Evolutionary conservation across 2,329 filamentous ascomycete genomes (phyloP).

Genomic region (Ascocoryne sarcoides): DNA sequence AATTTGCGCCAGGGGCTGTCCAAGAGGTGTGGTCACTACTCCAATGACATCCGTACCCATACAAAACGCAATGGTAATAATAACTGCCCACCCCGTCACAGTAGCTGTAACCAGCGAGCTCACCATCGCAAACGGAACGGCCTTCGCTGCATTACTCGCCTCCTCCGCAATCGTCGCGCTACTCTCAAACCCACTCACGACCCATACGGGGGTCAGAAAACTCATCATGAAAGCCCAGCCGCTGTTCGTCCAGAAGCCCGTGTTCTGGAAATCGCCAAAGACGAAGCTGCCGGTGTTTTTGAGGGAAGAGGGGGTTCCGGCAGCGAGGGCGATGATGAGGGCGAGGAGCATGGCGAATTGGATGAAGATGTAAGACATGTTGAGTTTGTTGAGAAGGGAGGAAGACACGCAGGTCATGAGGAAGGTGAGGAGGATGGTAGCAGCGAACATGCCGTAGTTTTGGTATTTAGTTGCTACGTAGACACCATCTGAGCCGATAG

Average conservation of each 20-base stretch:
- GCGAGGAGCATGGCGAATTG: constrained; percentile 26
- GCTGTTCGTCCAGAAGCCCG: not conserved
- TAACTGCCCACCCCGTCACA: constrained; percentile 45
- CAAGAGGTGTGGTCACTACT: constrained; percentile 39
- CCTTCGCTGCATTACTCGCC: constrained; percentile 25
- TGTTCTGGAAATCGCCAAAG: not conserved
- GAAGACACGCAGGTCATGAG: constrained; percentile 27
- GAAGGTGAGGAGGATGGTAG: constrained; percentile 25
- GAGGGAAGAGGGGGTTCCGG: constrained; percentile 16
- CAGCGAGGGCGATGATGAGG: constrained; percentile 24
- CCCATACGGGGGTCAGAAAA: not conserved
- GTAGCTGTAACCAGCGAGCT: constrained; percentile 22
- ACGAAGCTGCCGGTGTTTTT: constrained; percentile 8
- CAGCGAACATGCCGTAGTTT: constrained; percentile 27
- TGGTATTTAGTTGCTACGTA: constrained; percentile 25
- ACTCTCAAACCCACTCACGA: constrained; percentile 21
- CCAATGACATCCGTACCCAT: constrained; percentile 39
- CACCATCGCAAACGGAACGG: constrained; percentile 28
- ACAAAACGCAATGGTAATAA: constrained; percentile 48
- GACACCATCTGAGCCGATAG: constrained; percentile 19
- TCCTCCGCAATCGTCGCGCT: constrained; percentile 28
- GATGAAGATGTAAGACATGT: constrained; percentile 24
- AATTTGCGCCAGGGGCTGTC: constrained; percentile 47
- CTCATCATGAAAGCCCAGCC: not conserved
- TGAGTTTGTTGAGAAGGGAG: constrained; percentile 22